Evolutionary conservation across 495 filamentous ascomycete genomes (phyloP).

Genomic region (Cercophora scortea): DNA sequence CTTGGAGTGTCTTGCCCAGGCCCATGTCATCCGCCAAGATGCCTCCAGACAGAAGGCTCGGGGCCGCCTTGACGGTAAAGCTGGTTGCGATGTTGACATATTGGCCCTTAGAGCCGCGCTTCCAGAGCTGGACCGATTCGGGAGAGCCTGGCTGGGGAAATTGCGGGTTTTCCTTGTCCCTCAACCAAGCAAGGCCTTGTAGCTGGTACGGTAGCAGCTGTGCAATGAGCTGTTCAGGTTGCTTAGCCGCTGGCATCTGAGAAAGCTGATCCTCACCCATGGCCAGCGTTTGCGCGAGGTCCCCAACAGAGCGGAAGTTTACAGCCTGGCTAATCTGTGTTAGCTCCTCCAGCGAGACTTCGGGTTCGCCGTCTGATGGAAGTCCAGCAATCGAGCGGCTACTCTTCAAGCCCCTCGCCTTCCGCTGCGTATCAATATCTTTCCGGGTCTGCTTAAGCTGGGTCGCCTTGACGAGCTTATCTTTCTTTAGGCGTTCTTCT

Average conservation of each 20-base stretch:
- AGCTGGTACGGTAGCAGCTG: slow-evolving; percentile 75
- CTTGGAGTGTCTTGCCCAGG: slow-evolving; percentile 84
- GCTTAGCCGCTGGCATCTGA: slow-evolving; percentile 64
- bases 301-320: slow-evolving; percentile 45
- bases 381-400: slow-evolving; percentile 26
- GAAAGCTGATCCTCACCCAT: slow-evolving; percentile 65
- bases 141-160: slow-evolving; percentile 54
- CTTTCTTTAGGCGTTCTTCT: slow-evolving; percentile 52
- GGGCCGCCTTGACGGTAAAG: slow-evolving; percentile 49
- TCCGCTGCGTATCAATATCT: slow-evolving; percentile 40
- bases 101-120: slow-evolving; percentile 38
- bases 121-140: slow-evolving; percentile 78
- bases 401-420: slow-evolving; percentile 25
- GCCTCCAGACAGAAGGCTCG: slow-evolving; percentile 67
- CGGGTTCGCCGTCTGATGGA: slow-evolving; percentile 25
- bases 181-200: slow-evolving; percentile 79
- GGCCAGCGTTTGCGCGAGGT: slow-evolving; percentile 58
- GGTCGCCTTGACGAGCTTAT: slow-evolving; percentile 45
- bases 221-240: slow-evolving; percentile 56
- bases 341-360: slow-evolving; percentile 50
- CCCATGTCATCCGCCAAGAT: slow-evolving; percentile 95
- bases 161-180: slow-evolving; percentile 61
- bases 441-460: slow-evolving; percentile 40
- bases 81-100: slow-evolving; percentile 76
- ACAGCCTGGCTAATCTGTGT: slow-evolving; percentile 61